These are phyloP conservation scores for Aspergillus sp. DNA, from an alignment of 2,329 filamentous ascomycete genomes.

Conservation along the genomic window DNA sequence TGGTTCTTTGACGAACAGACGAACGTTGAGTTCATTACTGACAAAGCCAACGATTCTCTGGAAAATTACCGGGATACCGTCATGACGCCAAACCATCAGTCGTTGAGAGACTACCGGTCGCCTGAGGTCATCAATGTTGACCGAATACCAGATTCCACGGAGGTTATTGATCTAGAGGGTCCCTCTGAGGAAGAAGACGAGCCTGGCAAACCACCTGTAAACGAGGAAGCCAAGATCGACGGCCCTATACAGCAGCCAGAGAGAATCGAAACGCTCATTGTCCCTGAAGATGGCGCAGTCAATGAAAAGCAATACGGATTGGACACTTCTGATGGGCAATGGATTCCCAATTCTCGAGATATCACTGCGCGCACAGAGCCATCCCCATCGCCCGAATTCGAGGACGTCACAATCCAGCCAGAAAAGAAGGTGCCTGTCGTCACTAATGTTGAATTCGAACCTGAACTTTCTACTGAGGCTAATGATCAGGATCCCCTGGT, in stretches of 20 bases:
- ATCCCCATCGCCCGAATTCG: constrained; percentile 27
- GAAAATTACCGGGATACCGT: constrained; percentile 14
- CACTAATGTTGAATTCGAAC: constrained; percentile 18
- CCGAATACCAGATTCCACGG: constrained; percentile 16
- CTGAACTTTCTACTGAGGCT: constrained; percentile 5
- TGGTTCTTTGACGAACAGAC: constrained; percentile 38
- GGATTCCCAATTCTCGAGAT: constrained; percentile 4
- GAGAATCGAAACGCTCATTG: background rate
- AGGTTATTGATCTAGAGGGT: constrained; percentile 25
- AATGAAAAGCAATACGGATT: constrained; percentile 8
- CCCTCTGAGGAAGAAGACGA: constrained; percentile 9
- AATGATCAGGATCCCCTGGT: constrained; percentile 19
- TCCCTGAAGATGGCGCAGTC: constrained; percentile 12
- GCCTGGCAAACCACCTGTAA: background rate
- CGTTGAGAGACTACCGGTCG: constrained; percentile 24
- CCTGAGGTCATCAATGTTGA: constrained; percentile 36
- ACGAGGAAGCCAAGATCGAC: background rate
- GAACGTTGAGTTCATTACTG: constrained; percentile 25
- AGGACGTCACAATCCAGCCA: constrained; percentile 14
- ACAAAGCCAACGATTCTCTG: constrained; percentile 17
- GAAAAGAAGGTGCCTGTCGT: constrained; percentile 16
- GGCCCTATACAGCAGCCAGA: no score
- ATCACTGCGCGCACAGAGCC: constrained; percentile 11
- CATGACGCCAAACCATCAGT: constrained; percentile 16
- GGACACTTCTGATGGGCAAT: constrained; percentile 11